phyloP scores from a whole-genome alignment of 768 basidiomycete genomes.

The Collybia mongolica region DNA sequence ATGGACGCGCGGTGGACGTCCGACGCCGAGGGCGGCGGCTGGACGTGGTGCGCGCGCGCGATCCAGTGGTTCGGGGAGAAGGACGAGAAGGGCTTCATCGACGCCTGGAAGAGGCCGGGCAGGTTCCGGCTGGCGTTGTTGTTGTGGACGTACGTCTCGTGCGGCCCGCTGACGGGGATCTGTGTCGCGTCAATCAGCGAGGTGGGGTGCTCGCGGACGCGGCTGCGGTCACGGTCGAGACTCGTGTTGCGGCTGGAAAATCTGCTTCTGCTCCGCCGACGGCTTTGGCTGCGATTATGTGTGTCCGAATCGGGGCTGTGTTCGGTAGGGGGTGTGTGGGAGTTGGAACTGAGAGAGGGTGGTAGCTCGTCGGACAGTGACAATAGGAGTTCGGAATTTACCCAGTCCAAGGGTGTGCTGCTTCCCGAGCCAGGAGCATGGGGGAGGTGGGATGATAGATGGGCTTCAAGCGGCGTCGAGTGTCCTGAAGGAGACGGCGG shows the following conservation, averaged over 20 bases:
- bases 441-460: constrained; percentile 40
- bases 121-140: constrained; percentile 49
- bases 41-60: constrained; percentile 23
- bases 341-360: constrained; percentile 10
- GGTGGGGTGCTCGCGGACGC: constrained; percentile 3
- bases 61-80: constrained; percentile 43
- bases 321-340: constrained; percentile 19
- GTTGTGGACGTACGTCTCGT: constrained; percentile 54
- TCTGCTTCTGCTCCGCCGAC: constrained; percentile 16
- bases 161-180: constrained; percentile 16
- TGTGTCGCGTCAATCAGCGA: constrained; percentile 4
- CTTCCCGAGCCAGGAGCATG: constrained; percentile 43
- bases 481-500: constrained; percentile 24
- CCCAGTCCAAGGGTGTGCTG: constrained; percentile 65
- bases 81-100: constrained; percentile 62
- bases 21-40: constrained; percentile 6
- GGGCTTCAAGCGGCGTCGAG: constrained; percentile 37
- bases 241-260: constrained; percentile 49
- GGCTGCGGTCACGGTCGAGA: constrained; percentile 43
- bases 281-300: constrained; percentile 25
- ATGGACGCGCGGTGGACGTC: not conserved
- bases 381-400: constrained; percentile 81
- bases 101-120: constrained; percentile 51
- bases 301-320: constrained; percentile 13
- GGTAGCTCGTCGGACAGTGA: constrained; percentile 47